Evolutionary conservation across 169 alveolate genomes (phyloP).

Genomic region (Perkinsus marinus): DNA sequence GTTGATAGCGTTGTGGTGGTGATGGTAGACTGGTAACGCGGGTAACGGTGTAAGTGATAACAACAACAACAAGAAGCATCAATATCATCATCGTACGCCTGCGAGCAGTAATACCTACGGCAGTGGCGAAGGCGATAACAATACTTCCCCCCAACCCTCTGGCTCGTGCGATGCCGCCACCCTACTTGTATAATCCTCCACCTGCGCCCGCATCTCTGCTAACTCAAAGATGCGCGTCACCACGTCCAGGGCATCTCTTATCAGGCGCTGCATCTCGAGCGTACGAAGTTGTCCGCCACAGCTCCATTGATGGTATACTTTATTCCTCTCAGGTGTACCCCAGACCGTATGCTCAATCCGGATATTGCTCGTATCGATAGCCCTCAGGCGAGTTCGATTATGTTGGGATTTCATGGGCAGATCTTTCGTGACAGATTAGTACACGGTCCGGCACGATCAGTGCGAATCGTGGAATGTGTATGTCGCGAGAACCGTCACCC

Average conservation of each 20-base stretch:
- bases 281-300: neutral
- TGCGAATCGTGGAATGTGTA: neutral
- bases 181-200: neutral
- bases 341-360: neutral
- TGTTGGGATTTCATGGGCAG: neutral
- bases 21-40: neutral
- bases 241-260: neutral
- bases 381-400: neutral
- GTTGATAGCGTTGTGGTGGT: neutral
- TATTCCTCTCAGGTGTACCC: neutral
- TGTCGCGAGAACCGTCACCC: neutral
- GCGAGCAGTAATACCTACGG: neutral
- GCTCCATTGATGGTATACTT: neutral
- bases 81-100: too few species aligned
- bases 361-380: neutral
- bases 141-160: neutral
- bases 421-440: neutral
- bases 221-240: neutral
- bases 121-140: neutral
- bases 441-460: neutral
- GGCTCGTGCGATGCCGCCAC: neutral
- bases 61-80: too few species aligned
- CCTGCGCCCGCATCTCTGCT: neutral
- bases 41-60: neutral
- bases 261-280: neutral